phyloP scores from a whole-genome alignment of 2,329 filamentous ascomycete species.

The Nigrospora oryzae region DNA sequence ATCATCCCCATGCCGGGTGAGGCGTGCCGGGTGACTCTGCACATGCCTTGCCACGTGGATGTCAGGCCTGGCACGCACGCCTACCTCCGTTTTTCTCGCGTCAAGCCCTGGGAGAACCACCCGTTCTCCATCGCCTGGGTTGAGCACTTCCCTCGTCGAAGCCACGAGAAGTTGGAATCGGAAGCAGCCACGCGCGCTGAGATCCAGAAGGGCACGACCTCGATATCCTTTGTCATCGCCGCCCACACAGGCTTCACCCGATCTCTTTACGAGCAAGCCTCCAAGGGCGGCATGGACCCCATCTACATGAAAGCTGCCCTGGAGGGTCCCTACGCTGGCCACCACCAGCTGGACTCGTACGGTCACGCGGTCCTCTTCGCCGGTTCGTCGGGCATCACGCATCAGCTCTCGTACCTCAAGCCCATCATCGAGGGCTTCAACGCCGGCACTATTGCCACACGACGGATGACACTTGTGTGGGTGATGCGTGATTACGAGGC shows the following conservation, averaged over 20 bases:
- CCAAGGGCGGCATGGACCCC: slow-evolving; percentile 37
- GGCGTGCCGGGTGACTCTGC: slow-evolving; percentile 60
- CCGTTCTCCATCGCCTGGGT: slow-evolving; percentile 76
- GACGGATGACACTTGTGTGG: slow-evolving; percentile 81
- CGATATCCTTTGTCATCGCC: slow-evolving; percentile 75
- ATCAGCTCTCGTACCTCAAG: slow-evolving; percentile 82
- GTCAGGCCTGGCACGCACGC: slow-evolving; percentile 66
- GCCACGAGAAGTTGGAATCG: slow-evolving; percentile 25
- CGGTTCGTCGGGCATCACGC: slow-evolving; percentile 89
- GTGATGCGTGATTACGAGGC: slow-evolving; percentile 84
- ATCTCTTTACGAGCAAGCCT: slow-evolving; percentile 65
- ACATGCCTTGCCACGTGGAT: slow-evolving; percentile 56
- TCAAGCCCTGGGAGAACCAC: slow-evolving; percentile 65
- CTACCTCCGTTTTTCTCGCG: slow-evolving; percentile 61
- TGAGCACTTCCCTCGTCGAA: slow-evolving; percentile 38
- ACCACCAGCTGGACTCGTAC: slow-evolving; percentile 83
- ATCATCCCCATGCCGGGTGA: slow-evolving; percentile 64
- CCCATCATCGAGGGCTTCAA: slow-evolving; percentile 65
- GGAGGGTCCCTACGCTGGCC: slow-evolving; percentile 82
- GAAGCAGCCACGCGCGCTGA: slow-evolving; percentile 17
- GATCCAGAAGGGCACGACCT: slow-evolving; percentile 29
- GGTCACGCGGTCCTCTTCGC: slow-evolving; percentile 87
- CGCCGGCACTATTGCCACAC: slow-evolving; percentile 66
- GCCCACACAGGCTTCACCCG: slow-evolving; percentile 85
- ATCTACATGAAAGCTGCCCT: slow-evolving; percentile 64